These are phyloP conservation scores for Globisporangium ultimum DNA, from an alignment of 352 stramenopile species.

Conservation along the genomic window DNA sequence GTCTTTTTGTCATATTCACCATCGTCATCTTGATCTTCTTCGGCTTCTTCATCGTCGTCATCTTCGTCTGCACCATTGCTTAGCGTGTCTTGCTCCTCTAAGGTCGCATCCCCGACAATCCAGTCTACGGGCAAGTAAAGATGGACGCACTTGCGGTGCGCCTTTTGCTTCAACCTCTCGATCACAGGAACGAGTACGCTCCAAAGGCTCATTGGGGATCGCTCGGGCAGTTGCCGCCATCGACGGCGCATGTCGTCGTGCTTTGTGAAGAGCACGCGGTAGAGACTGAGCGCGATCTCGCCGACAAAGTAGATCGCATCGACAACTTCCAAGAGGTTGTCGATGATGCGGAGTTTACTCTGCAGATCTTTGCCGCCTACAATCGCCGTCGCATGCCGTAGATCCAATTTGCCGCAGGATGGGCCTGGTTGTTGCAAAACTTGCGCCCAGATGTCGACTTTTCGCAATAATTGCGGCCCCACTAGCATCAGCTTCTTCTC, in stretches of 20 bases:
- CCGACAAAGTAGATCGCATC: conserved; percentile 65
- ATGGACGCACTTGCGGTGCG: conserved; percentile 45
- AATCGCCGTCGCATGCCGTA: conserved; percentile 27
- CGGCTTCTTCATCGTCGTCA: conserved; percentile 32
- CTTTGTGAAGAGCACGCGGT: conserved; percentile 40
- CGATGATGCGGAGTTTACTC: conserved; percentile 60
- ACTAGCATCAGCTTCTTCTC: conserved; percentile 10
- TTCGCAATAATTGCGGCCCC: conserved; percentile 20
- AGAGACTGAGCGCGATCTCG: conserved; percentile 54
- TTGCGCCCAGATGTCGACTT: conserved; percentile 26
- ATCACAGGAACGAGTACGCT: conserved; percentile 37
- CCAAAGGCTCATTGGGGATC: conserved; percentile 18
- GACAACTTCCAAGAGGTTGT: conserved; percentile 54
- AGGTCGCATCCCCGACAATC: conserved; percentile 42
- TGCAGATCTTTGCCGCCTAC: conserved; percentile 52
- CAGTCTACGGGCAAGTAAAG: conserved; percentile 63
- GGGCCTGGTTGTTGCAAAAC: conserved; percentile 22
- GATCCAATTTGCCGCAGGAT: not conserved
- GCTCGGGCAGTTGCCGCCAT: conserved; percentile 3
- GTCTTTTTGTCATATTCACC: conserved; percentile 18
- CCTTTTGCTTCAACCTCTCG: conserved; percentile 62
- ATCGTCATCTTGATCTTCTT: conserved; percentile 39
- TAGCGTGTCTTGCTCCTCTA: conserved; percentile 41
- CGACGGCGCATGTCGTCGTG: conserved; percentile 2
- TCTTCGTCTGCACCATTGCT: conserved; percentile 9